Conservation (phyloP, 1,284 basidiomycete genomes). For the Wallemia ichthyophaga region DNA sequence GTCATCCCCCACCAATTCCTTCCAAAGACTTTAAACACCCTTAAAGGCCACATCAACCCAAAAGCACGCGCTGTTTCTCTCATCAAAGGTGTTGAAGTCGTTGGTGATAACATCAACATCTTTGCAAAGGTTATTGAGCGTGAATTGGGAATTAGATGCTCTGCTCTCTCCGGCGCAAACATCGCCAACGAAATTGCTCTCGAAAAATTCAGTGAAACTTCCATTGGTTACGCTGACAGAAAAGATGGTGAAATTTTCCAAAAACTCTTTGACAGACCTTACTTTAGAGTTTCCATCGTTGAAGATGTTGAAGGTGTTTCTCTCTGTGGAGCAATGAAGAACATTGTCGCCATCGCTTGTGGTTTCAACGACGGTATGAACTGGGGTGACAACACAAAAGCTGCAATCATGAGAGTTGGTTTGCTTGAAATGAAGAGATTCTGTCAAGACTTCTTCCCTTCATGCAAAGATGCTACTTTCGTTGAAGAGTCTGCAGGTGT, state of each 20-base stretch:
- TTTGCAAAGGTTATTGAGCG: conserved; percentile 25
- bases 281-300: conserved; percentile 24
- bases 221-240: conserved; percentile 12
- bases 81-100: conserved; percentile 24
- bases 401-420: conserved; percentile 26
- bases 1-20: conserved; percentile 22
- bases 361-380: conserved; percentile 25
- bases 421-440: conserved; percentile 21
- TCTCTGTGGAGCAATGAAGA: conserved; percentile 27
- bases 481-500: conserved; percentile 23
- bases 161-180: conserved; percentile 25
- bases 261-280: conserved; percentile 17
- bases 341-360: conserved; percentile 25
- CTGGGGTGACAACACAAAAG: conserved; percentile 22
- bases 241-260: conserved; percentile 7
- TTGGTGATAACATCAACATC: conserved; percentile 23
- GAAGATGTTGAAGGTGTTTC: conserved; percentile 26
- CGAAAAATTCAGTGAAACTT: not conserved
- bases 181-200: conserved; percentile 22
- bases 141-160: conserved; percentile 21
- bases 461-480: conserved; percentile 23
- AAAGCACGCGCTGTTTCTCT: conserved; percentile 20
- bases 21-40: conserved; percentile 12
- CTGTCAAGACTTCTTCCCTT: conserved; percentile 24
- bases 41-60: conserved; percentile 17